phyloP scores from a whole-genome alignment of 2,329 filamentous ascomycete species.

The Neonectria hederae region DNA sequence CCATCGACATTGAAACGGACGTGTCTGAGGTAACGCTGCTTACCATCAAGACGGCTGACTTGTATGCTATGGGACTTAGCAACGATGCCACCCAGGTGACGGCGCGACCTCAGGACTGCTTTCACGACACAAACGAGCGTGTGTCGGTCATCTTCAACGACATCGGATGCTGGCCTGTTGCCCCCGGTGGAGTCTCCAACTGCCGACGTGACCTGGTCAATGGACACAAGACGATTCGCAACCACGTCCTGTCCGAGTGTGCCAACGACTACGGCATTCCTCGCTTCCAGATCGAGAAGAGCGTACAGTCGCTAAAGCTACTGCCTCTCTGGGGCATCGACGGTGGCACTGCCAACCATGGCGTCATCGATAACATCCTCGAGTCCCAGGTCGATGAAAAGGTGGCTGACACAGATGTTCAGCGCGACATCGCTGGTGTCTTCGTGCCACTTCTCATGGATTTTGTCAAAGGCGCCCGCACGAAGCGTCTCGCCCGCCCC shows the following conservation, averaged over 20 bases:
- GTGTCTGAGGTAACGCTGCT: slow-evolving; percentile 28
- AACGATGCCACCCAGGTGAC: slow-evolving; percentile 33
- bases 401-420: slow-evolving; percentile 25
- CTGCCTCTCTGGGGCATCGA: slow-evolving; percentile 34
- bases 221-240: slow-evolving; percentile 32
- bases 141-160: slow-evolving; percentile 34
- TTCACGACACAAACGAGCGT: slow-evolving; percentile 25
- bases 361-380: slow-evolving; percentile 29
- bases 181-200: slow-evolving; percentile 33
- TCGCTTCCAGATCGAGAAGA: slow-evolving; percentile 34
- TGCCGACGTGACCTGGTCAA: slow-evolving; percentile 34
- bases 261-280: slow-evolving; percentile 34
- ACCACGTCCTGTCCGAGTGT: slow-evolving; percentile 33
- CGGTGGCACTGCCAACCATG: slow-evolving; percentile 31
- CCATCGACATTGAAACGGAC: slow-evolving; percentile 32
- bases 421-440: slow-evolving; percentile 14
- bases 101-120: slow-evolving; percentile 29
- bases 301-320: slow-evolving; percentile 32
- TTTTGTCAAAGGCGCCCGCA: slow-evolving; percentile 32
- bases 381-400: slow-evolving; percentile 33
- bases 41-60: slow-evolving; percentile 29
- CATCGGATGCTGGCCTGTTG: slow-evolving; percentile 33
- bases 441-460: slow-evolving; percentile 32
- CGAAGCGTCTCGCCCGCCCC: slow-evolving; percentile 20
- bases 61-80: slow-evolving; percentile 34